Evolutionary conservation across 768 basidiomycete species (phyloP).

Genomic region (Russula compacta): DNA sequence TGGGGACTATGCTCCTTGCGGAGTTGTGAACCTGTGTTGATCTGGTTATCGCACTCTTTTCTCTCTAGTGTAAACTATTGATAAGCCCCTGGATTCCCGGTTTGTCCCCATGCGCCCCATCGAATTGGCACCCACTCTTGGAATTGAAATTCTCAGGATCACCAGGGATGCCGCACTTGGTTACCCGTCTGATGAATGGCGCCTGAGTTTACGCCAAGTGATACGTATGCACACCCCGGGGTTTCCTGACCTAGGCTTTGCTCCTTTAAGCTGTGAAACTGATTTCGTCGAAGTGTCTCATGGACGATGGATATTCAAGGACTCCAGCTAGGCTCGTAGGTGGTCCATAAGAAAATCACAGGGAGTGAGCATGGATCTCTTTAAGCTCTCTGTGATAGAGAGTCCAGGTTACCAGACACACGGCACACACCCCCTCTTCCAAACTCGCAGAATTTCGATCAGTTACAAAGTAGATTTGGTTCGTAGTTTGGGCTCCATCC

Average conservation of each 20-base stretch:
- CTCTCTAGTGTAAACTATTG: constrained; percentile 4
- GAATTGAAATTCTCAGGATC: constrained; percentile 1
- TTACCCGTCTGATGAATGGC: not conserved
- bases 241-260: not conserved
- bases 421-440: too few species aligned
- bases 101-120: not conserved
- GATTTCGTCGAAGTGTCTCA: not conserved
- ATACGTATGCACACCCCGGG: not conserved
- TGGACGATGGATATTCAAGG: too few species aligned
- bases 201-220: not conserved
- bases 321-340: too few species aligned
- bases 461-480: not conserved
- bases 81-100: not conserved
- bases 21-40: constrained; percentile 50
- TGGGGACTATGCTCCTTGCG: constrained; percentile 90
- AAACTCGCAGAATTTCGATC: not conserved
- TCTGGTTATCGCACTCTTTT: not conserved
- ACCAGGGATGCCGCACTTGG: not conserved
- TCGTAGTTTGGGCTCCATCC: not conserved
- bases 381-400: too few species aligned
- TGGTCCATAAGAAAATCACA: too few species aligned
- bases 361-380: too few species aligned
- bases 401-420: too few species aligned
- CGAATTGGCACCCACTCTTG: not conserved
- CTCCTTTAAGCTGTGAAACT: not conserved